These are phyloP conservation scores for Sarocladiaceae sp. DNA, from an alignment of 2,329 filamentous ascomycete species.

Conservation along the genomic window DNA sequence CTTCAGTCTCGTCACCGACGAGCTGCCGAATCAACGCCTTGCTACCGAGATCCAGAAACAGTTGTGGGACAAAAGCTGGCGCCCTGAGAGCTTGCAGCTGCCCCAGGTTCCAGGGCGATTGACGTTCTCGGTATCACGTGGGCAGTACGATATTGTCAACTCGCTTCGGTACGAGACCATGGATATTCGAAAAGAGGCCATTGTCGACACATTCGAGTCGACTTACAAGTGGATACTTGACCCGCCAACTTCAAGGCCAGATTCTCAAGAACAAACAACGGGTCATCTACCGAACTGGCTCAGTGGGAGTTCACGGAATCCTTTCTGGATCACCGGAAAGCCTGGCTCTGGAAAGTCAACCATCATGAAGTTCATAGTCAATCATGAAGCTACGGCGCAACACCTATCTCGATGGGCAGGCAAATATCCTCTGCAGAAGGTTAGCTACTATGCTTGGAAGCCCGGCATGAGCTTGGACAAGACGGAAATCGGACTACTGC, in stretches of 20 bases:
- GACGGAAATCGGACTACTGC: slow-evolving; percentile 32
- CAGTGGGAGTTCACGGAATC: background rate
- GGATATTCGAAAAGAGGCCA: slow-evolving; percentile 8
- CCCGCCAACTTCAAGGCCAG: slow-evolving; percentile 18
- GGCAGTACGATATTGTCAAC: no score
- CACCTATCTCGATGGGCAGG: slow-evolving; percentile 28
- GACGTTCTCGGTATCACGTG: no score
- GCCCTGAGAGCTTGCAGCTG: no score
- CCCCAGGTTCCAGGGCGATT: background rate
- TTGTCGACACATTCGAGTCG: slow-evolving; percentile 9
- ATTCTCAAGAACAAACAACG: no score
- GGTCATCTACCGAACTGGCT: slow-evolving; percentile 8
- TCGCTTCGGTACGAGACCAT: background rate
- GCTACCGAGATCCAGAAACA: no score
- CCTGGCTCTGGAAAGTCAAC: slow-evolving; percentile 41
- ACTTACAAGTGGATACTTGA: slow-evolving; percentile 11
- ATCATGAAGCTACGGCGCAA: slow-evolving; percentile 19
- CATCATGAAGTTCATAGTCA: slow-evolving; percentile 35
- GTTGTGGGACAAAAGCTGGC: no score
- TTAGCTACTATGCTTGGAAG: slow-evolving; percentile 35
- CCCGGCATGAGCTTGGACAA: slow-evolving; percentile 30
- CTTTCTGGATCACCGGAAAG: slow-evolving; percentile 36
- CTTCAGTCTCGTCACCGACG: no score
- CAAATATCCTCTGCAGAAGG: slow-evolving; percentile 20
- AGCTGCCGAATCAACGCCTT: no score